These are phyloP conservation scores for Friedmanniomyces simplex DNA, from an alignment of 495 filamentous ascomycete species.

Conservation along the genomic window DNA sequence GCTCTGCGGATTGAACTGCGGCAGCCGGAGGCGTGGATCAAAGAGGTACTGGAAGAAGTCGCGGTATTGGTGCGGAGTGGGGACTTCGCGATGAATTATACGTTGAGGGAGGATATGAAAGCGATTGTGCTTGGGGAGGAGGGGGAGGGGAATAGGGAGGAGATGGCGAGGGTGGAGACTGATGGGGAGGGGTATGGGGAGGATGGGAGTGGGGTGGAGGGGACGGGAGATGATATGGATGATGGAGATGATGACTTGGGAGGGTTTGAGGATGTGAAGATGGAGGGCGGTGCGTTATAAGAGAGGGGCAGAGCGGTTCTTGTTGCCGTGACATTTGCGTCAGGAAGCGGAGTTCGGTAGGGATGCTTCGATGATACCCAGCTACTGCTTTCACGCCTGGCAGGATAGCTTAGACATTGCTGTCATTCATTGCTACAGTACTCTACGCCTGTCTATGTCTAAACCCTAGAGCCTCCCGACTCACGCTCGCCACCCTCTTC, in stretches of 20 bases:
- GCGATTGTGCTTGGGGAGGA: neutral
- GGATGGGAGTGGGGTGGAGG: constrained; percentile 2
- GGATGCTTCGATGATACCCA: neutral
- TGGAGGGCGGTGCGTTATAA: constrained; percentile 6
- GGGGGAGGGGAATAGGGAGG: constrained; percentile 6
- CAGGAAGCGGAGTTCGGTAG: neutral
- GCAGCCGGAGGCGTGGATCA: constrained; percentile 88
- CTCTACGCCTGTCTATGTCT: neutral
- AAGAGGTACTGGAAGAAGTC: constrained; percentile 70
- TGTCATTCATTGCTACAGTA: neutral
- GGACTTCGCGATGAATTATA: constrained; percentile 72
- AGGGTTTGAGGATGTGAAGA: constrained; percentile 30
- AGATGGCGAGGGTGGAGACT: constrained; percentile 15
- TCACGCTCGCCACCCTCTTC: neutral
- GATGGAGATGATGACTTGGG: constrained; percentile 19
- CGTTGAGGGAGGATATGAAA: constrained; percentile 60
- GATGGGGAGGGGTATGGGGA: neutral
- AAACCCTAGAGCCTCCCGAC: neutral
- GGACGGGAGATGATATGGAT: constrained; percentile 6
- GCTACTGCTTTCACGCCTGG: neutral
- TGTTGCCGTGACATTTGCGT: too few relatives aligned
- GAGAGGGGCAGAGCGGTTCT: neutral
- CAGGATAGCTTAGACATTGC: neutral
- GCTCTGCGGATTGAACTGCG: constrained; percentile 57
- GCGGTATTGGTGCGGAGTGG: constrained; percentile 72